A percentile compares a stretch with the other conserved stretches of the same genome.
Conservation (phyloP, 257 asterid genomes). For the Buddleja alternifolia region DNA sequence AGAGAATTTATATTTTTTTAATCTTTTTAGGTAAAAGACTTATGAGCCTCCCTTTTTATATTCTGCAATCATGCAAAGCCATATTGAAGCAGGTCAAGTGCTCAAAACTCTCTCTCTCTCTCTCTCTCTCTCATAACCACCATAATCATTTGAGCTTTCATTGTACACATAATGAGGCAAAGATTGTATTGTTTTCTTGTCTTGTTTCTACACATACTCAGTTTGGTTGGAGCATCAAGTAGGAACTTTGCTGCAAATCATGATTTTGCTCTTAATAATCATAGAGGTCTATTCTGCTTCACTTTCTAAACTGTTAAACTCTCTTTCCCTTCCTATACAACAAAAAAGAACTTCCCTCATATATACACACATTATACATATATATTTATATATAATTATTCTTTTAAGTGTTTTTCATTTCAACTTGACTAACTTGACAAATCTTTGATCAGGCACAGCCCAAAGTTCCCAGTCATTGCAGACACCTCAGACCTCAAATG, state of each 20-base stretch:
- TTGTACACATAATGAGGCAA: constrained; percentile 40
- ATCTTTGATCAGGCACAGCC: constrained; percentile 22
- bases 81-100: constrained; percentile 18
- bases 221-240: constrained; percentile 44
- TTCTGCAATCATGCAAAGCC: constrained; percentile 30
- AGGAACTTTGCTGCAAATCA: constrained; percentile 40
- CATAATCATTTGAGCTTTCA: constrained; percentile 29
- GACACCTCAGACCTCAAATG: constrained; percentile 25
- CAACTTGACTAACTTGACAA: not conserved
- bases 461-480: constrained; percentile 25
- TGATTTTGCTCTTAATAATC: constrained; percentile 19
- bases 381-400: too few relatives aligned
- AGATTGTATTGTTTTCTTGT: constrained; percentile 36
- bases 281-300: constrained; percentile 23
- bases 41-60: constrained; percentile 36
- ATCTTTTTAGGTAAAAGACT: not conserved
- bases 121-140: constrained; percentile 23
- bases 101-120: constrained; percentile 19
- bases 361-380: too few relatives aligned
- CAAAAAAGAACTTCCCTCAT: not conserved
- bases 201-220: constrained; percentile 35
- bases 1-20: not conserved
- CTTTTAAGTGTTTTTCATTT: too few relatives aligned
- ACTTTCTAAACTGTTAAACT: not conserved
- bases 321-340: not conserved